Evolutionary conservation across 176 grass and related monocot genomes (phyloP).

Genomic region (Pontederia paniculata): DNA sequence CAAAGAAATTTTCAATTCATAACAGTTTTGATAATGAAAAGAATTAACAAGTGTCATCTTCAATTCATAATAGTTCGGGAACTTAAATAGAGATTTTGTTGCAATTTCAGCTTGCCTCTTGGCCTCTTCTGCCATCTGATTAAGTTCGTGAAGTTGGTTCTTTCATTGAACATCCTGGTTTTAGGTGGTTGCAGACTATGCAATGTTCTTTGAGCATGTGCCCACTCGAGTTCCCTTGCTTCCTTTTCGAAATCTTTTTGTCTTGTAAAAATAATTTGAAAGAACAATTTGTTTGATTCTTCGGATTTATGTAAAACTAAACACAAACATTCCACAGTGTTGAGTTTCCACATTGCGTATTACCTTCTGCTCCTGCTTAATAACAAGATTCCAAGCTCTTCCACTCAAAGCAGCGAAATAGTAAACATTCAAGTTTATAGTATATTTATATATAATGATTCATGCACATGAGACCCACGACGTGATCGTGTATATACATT

Average conservation of each 20-base stretch:
- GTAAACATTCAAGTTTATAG: too few species aligned
- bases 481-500: too few species aligned
- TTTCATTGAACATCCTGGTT: slow-evolving; percentile 33
- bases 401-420: slow-evolving; percentile 65
- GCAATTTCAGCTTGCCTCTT: slow-evolving; percentile 74
- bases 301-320: background rate
- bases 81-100: background rate
- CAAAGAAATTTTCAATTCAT: too few species aligned
- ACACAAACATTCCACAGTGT: too few species aligned
- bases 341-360: background rate
- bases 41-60: background rate
- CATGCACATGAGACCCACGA: too few species aligned
- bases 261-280: slow-evolving; percentile 63
- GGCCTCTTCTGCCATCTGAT: slow-evolving; percentile 69
- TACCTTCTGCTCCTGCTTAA: slow-evolving; percentile 85
- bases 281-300: background rate
- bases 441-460: too few species aligned
- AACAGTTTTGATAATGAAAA: too few species aligned
- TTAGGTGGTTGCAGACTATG: slow-evolving; percentile 50
- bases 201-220: slow-evolving; percentile 68
- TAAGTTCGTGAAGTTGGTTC: slow-evolving; percentile 46
- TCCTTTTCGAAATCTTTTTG: slow-evolving; percentile 75
- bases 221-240: slow-evolving; percentile 80
- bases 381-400: slow-evolving; percentile 71
- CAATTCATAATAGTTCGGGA: background rate